Base-by-base conservation (phyloP, 2,329 filamentous ascomycete genomes). In the Aureobasidium leucospermi region DNA sequence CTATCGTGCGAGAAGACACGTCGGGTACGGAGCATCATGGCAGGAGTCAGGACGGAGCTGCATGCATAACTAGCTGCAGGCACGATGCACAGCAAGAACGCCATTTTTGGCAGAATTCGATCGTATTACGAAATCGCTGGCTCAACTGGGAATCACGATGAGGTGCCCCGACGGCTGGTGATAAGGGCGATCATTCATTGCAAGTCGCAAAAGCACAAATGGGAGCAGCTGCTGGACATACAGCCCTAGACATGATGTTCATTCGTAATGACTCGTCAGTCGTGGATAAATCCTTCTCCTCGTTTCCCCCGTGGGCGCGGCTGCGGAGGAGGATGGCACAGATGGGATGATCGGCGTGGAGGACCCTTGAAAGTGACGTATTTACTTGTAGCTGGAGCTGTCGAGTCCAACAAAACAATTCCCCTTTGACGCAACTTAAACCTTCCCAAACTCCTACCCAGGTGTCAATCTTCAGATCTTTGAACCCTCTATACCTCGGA, bases 371-470 rank as follows among this genome's bases (percentile, higher is more conserved):
- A 36, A 6, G n/a, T 31, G 6, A 15, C 13, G 16, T 39, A 34
- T 34, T 52, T 36, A 52, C 19, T 23, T 5, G 13, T 29, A 28
- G 5, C 29, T 11, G 11, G 28, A 42, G 38, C 51, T 55, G 15
- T 55, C 48, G 48, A 52, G 48, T 52, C 48, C 42, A 23, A 23
- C 51, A 34, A 55, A 55, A 55, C 51, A 55, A 9, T 42, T 55
- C 51, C 39, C 51, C 29, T 43, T 32, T 6, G 23, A 16, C 36
- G 10, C 36, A 13, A 34, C 34, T 29, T 38, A 43, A 55, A 55
- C 51, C 29, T 55, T 55, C 51, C 28, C 36, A 23, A 39, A 16
- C 23, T 32, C 23, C n/a, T 23, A 8, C 13, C 39, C 29, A 32
- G 39, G 19, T 42, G 28, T 55, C 51, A 55, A 43, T 32, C 16